Percentiles rank a stretch among this genome's conserved stretches.
Evolutionary conservation across 1,139 yeast species (phyloP).

Genomic region (Hemisphaericaspora xylofermentans): DNA sequence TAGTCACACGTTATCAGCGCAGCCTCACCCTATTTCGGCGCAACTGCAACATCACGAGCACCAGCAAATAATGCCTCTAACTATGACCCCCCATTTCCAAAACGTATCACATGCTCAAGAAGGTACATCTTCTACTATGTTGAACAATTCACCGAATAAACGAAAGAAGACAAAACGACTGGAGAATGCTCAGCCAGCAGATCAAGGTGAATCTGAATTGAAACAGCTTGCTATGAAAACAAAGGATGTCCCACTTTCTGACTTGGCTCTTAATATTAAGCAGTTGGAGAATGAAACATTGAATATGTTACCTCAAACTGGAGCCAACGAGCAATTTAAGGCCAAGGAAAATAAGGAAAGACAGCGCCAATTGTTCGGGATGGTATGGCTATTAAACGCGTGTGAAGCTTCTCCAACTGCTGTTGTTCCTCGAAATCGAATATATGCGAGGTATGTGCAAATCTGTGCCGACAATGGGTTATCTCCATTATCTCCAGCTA

Average conservation of each 20-base stretch:
- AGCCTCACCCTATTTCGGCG: slow-evolving; percentile 5
- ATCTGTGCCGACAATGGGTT: slow-evolving; percentile 66
- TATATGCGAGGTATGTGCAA: slow-evolving; percentile 77
- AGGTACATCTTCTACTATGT: slow-evolving; percentile 1
- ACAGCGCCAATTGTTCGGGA: slow-evolving; percentile 75
- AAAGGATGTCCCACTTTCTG: slow-evolving; percentile 44
- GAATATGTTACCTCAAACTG: slow-evolving; percentile 14
- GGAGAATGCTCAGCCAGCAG: slow-evolving; percentile 40
- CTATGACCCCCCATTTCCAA: slow-evolving; percentile 5
- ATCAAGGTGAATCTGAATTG: slow-evolving; percentile 42
- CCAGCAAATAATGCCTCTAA: slow-evolving; percentile 9
- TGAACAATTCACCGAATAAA: slow-evolving; percentile 6
- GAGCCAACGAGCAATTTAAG: slow-evolving; percentile 10
- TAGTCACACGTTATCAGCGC: slow-evolving; percentile 2
- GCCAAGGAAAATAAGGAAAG: slow-evolving; percentile 47
- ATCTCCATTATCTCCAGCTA: slow-evolving; percentile 80
- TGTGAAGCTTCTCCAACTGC: slow-evolving; percentile 66
- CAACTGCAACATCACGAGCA: slow-evolving; percentile 10
- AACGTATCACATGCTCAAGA: slow-evolving; percentile 6
- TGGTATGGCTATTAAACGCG: slow-evolving; percentile 73
- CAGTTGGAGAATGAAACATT: slow-evolving; percentile 39
- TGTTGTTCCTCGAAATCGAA: slow-evolving; percentile 79
- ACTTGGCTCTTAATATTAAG: slow-evolving; percentile 51
- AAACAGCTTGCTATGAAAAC: slow-evolving; percentile 48
- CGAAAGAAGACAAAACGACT: slow-evolving; percentile 33